Base-by-base conservation (phyloP, 805 yeast species). In the Lachancea dasiensis region DNA sequence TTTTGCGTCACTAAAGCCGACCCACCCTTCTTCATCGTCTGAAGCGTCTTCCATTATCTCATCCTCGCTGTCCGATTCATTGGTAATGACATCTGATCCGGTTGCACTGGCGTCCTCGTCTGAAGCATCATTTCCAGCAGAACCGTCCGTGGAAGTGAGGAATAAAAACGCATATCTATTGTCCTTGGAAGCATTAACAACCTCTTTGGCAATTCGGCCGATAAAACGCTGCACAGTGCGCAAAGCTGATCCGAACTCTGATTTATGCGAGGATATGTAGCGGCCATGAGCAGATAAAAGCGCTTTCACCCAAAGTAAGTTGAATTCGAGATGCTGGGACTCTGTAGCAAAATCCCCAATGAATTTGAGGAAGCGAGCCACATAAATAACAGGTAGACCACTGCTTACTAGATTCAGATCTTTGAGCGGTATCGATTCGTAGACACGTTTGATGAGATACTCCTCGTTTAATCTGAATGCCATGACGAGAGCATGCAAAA, bases 401-500 rank as follows among this genome's bases (percentile, higher is more conserved):
- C 68, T 59, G 6, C 81, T 66, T 6, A 89, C 73, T 35, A 92
- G 60, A 23, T 71, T 66, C 26, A 90, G 75, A 53, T 87, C 95
- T 3, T 67, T 64, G n/a, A 73, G 54, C 2, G 92, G 90, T 7
- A 89, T 69, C 4, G 72, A 51, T 56, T 86, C 95, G 56, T 79
- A 85, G 0, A 85, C 83, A 43, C 70, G 70, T 44, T 80, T 80
- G 18, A 89, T 76, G 38, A 92, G 64, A 50, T 79, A 75, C 8
- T 62, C 64, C 56, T 92, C 98, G 56, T 92, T 92, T 43, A 92
- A 70, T 60, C 98, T 72, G 72, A 92, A 87, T 0, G 97, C 77
- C 97, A 92, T 87, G 10, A 89, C 84, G 41, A 90, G 62, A 0
- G 97, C 90, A 27, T 75, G 75, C 49, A 89, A 65, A 58, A 77